A percentile compares a stretch with the other conserved stretches of the same genome.
Evolutionary conservation across 441 rosid genomes (phyloP).

Genomic region (Populus hybrid): DNA sequence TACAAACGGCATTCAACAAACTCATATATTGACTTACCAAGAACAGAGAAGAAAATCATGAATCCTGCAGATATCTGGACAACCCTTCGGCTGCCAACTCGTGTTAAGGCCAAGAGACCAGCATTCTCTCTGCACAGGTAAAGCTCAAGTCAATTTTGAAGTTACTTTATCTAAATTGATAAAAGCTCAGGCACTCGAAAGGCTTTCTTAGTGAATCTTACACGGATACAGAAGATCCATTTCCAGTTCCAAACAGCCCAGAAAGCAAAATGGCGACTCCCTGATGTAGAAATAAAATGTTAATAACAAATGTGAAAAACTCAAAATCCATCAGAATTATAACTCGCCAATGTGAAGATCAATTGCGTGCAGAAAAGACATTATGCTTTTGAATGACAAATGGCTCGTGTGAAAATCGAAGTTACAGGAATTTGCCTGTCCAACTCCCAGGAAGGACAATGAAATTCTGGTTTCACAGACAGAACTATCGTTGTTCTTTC

Average conservation of each 20-base stretch:
- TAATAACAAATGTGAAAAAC: neutral
- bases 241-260: constrained; percentile 89
- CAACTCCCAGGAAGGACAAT: neutral
- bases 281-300: constrained; percentile 39
- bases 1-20: neutral
- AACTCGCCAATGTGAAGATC: neutral
- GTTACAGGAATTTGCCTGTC: neutral
- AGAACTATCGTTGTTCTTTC: neutral
- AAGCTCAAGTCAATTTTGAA: constrained; percentile 12
- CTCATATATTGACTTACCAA: constrained; percentile 45
- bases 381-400: neutral
- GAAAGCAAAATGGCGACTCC: constrained; percentile 87
- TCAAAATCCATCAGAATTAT: constrained; percentile 2
- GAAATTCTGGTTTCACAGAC: neutral
- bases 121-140: constrained; percentile 74
- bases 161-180: constrained; percentile 1
- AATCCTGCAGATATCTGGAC: constrained; percentile 97
- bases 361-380: neutral
- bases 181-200: neutral
- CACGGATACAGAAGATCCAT: constrained; percentile 91
- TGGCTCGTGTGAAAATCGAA: neutral
- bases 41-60: constrained; percentile 96
- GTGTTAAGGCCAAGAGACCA: constrained; percentile 87
- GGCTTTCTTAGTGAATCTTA: constrained; percentile 43
- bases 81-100: constrained; percentile 93